Percentiles rank a stretch among this genome's conserved stretches.
Conservation (phyloP, 208 protist genomes). For the Leishmania tropica region DNA sequence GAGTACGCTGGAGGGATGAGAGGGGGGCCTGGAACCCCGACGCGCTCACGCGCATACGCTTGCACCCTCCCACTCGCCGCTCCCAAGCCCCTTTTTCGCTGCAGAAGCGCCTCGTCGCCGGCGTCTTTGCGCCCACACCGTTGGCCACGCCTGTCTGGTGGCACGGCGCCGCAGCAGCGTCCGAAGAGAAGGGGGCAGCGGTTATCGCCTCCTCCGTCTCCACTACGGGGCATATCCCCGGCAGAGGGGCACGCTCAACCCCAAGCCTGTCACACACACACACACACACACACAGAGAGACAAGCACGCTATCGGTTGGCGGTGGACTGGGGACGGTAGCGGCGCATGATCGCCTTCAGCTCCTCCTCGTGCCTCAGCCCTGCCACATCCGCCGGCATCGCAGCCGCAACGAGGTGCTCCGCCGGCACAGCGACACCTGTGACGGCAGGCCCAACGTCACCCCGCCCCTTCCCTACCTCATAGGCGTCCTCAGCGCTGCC, state of each 20-base stretch:
- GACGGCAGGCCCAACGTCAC: too few species aligned
- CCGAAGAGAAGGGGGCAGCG: neutral
- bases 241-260: neutral
- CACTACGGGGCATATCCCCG: neutral
- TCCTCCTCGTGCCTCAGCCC: constrained; percentile 13
- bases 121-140: too few species aligned
- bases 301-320: neutral
- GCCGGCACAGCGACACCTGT: neutral
- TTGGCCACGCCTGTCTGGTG: neutral
- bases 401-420: neutral
- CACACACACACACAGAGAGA: neutral
- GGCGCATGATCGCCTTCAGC: constrained; percentile 22
- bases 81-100: neutral
- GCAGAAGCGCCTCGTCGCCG: neutral
- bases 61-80: neutral
- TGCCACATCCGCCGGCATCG: neutral
- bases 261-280: neutral
- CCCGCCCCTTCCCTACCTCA: neutral
- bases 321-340: constrained; percentile 16
- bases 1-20: neutral
- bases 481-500: neutral
- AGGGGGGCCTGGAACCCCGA: neutral
- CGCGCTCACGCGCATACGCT: neutral
- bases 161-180: neutral
- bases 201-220: neutral